Evolutionary conservation across 306 rosid genomes (phyloP).

Genomic region (Alnus rubra): DNA sequence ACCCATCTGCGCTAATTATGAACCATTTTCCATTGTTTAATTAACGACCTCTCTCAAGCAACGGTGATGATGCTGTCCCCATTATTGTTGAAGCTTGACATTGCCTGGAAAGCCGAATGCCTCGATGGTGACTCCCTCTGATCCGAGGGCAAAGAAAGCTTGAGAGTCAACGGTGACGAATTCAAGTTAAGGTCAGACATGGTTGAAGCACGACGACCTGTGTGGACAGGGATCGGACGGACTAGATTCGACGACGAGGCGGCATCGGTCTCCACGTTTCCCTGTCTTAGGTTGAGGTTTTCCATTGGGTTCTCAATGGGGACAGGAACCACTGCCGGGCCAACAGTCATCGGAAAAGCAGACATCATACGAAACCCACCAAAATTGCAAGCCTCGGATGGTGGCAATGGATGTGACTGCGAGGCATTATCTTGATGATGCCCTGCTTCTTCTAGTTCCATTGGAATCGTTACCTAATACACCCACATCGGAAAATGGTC

Average conservation of each 20-base stretch:
- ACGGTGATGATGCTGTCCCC: slow-evolving; percentile 77
- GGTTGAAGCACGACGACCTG: slow-evolving; percentile 34
- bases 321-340: slow-evolving; percentile 39
- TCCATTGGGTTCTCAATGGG: slow-evolving; percentile 49
- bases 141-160: slow-evolving; percentile 69
- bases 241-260: slow-evolving; percentile 33
- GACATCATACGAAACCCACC: slow-evolving; percentile 52
- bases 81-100: slow-evolving; percentile 61
- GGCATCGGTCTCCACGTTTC: slow-evolving; percentile 36
- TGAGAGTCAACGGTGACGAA: slow-evolving; percentile 64
- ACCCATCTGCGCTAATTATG: slow-evolving; percentile 38
- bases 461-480: slow-evolving; percentile 65
- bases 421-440: slow-evolving; percentile 53
- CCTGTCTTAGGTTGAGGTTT: slow-evolving; percentile 54
- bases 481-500: slow-evolving; percentile 15
- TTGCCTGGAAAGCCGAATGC: slow-evolving; percentile 57
- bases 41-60: slow-evolving; percentile 41
- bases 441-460: slow-evolving; percentile 66
- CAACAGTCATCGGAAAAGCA: slow-evolving; percentile 44
- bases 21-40: slow-evolving; percentile 26
- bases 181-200: slow-evolving; percentile 40
- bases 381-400: slow-evolving; percentile 45
- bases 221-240: slow-evolving; percentile 35
- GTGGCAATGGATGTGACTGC: slow-evolving; percentile 44
- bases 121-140: slow-evolving; percentile 59